phyloP scores from a whole-genome alignment of 2,329 filamentous ascomycete genomes.

The Ophiostoma sp. region DNA sequence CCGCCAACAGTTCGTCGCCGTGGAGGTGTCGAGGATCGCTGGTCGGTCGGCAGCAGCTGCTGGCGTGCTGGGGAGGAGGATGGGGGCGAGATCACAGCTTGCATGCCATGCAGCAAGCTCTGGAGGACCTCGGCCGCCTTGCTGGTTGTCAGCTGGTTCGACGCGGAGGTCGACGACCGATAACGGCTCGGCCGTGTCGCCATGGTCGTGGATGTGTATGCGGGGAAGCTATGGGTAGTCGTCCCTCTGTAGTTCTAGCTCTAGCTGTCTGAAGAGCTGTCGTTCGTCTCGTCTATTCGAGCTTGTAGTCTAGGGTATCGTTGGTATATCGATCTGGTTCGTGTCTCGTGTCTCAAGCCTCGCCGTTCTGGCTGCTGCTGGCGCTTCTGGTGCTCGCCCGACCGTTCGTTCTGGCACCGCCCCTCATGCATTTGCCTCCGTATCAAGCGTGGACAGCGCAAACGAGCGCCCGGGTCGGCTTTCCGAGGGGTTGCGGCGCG shows the following conservation, averaged over 20 bases:
- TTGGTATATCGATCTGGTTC: not conserved
- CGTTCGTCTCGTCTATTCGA: not conserved
- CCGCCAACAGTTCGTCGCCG: slow-evolving; percentile 33
- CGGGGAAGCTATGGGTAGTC: not conserved
- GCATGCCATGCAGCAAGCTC: slow-evolving; percentile 52
- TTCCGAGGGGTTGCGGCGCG: not conserved
- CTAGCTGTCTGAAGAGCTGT: not conserved
- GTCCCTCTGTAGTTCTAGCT: not conserved
- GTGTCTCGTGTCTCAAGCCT: slow-evolving; percentile 1
- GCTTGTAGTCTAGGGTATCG: not conserved
- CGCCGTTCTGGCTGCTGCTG: not conserved
- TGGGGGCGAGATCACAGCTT: slow-evolving; percentile 37
- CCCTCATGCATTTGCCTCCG: slow-evolving; percentile 23
- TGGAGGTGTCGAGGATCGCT: slow-evolving; percentile 29
- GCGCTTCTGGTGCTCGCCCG: slow-evolving; percentile 19
- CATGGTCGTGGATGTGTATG: slow-evolving; percentile 22
- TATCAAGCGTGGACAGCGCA: not conserved
- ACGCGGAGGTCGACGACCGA: slow-evolving; percentile 65
- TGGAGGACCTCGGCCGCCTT: slow-evolving; percentile 63
- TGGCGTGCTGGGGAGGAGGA: slow-evolving; percentile 20
- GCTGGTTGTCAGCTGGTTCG: slow-evolving; percentile 54
- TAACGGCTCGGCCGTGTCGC: slow-evolving; percentile 55
- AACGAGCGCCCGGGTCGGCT: not conserved
- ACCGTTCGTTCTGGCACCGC: slow-evolving; percentile 7
- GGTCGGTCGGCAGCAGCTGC: slow-evolving; percentile 4